Percentiles rank a stretch among this genome's conserved stretches.
Evolutionary conservation across 2,329 filamentous ascomycete species (phyloP).

Genomic region (Arthrobotrys sinensis): DNA sequence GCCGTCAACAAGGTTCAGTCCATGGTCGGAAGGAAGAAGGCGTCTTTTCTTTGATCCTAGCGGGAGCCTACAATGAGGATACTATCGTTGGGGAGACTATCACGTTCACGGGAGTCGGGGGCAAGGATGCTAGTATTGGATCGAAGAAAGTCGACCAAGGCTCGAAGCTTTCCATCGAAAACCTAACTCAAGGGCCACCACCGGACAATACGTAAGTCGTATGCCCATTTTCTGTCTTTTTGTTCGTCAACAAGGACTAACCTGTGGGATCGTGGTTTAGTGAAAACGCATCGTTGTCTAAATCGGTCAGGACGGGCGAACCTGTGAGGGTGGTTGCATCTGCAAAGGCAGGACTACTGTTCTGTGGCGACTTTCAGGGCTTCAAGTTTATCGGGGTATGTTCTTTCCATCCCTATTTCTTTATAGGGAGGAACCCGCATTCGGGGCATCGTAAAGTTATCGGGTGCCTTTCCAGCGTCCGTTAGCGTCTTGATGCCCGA

Average conservation of each 20-base stretch:
- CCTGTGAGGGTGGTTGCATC: no score
- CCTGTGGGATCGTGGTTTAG: no score
- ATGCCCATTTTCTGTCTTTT: not conserved
- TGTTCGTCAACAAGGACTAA: not conserved
- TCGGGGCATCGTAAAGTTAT: not conserved
- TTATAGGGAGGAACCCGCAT: no score
- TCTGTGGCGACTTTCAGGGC: no score
- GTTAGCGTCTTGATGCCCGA: no score
- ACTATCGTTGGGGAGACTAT: not conserved
- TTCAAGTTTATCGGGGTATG: no score
- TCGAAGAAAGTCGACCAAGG: constrained; percentile 2
- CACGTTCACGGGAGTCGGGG: constrained; percentile 36
- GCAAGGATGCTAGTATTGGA: not conserved
- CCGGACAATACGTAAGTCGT: constrained; percentile 23
- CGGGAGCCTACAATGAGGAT: constrained; percentile 27
- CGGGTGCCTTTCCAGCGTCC: no score
- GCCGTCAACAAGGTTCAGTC: constrained; percentile 16
- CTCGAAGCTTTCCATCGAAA: not conserved
- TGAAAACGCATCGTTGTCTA: no score
- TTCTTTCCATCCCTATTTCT: no score
- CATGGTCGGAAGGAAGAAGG: constrained; percentile 26
- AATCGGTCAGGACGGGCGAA: no score
- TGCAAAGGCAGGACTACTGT: no score
- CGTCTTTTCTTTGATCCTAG: constrained; percentile 11
- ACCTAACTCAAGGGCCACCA: not conserved